These are phyloP conservation scores for Ganoderma lucidum DNA, from an alignment of 1,284 basidiomycete genomes.

Conservation along the genomic window DNA sequence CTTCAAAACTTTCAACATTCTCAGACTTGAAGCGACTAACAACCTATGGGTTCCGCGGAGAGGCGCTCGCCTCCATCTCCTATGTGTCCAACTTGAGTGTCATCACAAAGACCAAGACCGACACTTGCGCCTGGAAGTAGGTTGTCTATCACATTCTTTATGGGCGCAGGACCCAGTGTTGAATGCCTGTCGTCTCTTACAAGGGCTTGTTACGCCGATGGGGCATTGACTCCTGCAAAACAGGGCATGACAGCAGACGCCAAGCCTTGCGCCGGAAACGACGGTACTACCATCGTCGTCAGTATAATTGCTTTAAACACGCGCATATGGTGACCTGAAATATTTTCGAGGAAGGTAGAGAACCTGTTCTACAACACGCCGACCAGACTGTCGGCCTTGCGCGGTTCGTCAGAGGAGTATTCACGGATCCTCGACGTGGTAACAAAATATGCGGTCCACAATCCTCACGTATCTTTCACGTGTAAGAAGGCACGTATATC, in stretches of 20 bases:
- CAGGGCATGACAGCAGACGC: slow-evolving; percentile 77
- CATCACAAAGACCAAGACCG: slow-evolving; percentile 86
- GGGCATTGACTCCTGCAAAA: slow-evolving; percentile 73
- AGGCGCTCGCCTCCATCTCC: slow-evolving; percentile 96
- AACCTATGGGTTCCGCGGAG: slow-evolving; percentile 98
- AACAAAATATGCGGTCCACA: slow-evolving; percentile 95
- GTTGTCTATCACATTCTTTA: slow-evolving; percentile 36
- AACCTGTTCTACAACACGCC: slow-evolving; percentile 97
- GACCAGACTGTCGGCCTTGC: slow-evolving; percentile 86
- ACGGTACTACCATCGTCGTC: slow-evolving; percentile 91
- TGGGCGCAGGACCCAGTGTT: neutral
- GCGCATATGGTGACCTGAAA: neutral
- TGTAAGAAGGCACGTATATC: slow-evolving; percentile 82
- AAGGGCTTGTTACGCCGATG: slow-evolving; percentile 86
- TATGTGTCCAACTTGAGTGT: slow-evolving; percentile 93
- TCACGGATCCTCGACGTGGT: slow-evolving; percentile 91
- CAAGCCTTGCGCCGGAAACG: slow-evolving; percentile 91
- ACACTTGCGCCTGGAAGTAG: slow-evolving; percentile 91
- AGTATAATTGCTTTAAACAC: slow-evolving; percentile 37
- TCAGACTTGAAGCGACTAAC: slow-evolving; percentile 87
- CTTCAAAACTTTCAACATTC: slow-evolving; percentile 91
- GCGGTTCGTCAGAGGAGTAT: slow-evolving; percentile 92
- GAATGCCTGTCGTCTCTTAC: slow-evolving; percentile 9
- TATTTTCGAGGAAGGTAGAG: slow-evolving; percentile 70
- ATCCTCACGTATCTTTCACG: slow-evolving; percentile 86